Evolutionary conservation across 352 stramenopile genomes (phyloP).

Genomic region (Pythium volutum): DNA sequence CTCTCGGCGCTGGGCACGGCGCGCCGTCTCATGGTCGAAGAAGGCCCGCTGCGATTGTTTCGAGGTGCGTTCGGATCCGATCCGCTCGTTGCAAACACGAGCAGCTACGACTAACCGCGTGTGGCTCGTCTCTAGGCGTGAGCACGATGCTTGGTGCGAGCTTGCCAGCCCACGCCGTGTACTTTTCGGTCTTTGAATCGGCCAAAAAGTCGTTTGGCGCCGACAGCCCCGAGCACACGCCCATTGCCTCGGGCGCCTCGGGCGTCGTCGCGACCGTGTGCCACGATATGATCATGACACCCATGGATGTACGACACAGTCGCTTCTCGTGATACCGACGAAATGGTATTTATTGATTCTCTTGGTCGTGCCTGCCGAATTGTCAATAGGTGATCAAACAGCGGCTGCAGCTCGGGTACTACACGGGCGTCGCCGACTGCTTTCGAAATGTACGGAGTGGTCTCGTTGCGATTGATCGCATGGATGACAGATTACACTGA

Average conservation of each 20-base stretch:
- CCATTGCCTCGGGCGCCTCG: constrained; percentile 76
- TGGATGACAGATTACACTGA: not conserved
- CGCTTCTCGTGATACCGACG: too few species aligned
- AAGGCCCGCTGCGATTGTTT: constrained; percentile 90
- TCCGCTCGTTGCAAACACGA: not conserved
- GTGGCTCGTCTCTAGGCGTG: constrained; percentile 56
- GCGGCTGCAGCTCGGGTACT: constrained; percentile 98
- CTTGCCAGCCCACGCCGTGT: constrained; percentile 94
- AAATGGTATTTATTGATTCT: too few species aligned
- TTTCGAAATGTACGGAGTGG: constrained; percentile 77
- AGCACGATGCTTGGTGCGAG: constrained; percentile 97
- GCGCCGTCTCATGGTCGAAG: constrained; percentile 54
- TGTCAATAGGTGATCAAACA: constrained; percentile 97
- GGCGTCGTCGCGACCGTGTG: constrained; percentile 93
- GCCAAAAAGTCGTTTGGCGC: constrained; percentile 82
- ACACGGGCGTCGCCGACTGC: constrained; percentile 90
- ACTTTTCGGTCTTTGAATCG: constrained; percentile 93
- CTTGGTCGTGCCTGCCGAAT: too few species aligned
- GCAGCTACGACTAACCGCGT: not conserved
- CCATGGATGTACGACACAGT: constrained; percentile 88
- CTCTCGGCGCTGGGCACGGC: constrained; percentile 64
- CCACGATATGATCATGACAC: constrained; percentile 99
- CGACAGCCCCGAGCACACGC: constrained; percentile 65
- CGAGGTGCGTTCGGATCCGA: constrained; percentile 38
- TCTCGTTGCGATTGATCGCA: too few species aligned